Percentiles rank a stretch among this genome's conserved stretches.
phyloP scores from a whole-genome alignment of 73 alveolate genomes.

The Paramecium caudatum region DNA sequence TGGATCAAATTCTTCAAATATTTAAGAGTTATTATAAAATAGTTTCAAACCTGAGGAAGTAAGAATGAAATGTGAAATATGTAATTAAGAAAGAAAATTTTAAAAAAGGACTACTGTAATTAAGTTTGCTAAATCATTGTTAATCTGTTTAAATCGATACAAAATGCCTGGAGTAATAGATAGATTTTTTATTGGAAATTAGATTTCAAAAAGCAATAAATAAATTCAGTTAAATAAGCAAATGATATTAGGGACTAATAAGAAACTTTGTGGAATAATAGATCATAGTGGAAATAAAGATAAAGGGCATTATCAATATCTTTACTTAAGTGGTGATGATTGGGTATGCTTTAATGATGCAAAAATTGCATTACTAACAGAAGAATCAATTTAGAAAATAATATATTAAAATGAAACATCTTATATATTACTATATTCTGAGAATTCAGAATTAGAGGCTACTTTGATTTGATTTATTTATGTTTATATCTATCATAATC shows the following conservation, averaged over 20 bases:
- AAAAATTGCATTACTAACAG: constrained; percentile 12
- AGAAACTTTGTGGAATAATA: not conserved
- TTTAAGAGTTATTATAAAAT: too few relatives aligned
- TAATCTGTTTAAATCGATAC: constrained; percentile 48
- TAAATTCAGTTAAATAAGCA: not conserved
- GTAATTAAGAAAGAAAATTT: constrained; percentile 19
- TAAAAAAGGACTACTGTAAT: not conserved
- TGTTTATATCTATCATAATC: too few relatives aligned
- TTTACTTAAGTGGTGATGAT: constrained; percentile 5
- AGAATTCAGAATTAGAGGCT: too few relatives aligned
- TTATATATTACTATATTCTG: constrained; percentile 20
- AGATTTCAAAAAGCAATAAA: not conserved
- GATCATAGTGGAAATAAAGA: constrained; percentile 43
- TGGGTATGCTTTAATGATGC: constrained; percentile 63
- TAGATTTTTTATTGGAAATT: constrained; percentile 23
- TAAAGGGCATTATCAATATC: constrained; percentile 59
- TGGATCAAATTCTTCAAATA: too few relatives aligned
- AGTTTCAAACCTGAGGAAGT: constrained; percentile 35
- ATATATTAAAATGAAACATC: constrained; percentile 32
- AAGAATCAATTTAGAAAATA: constrained; percentile 26
- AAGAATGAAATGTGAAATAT: not conserved
- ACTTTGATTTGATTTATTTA: too few relatives aligned
- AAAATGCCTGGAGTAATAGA: not conserved
- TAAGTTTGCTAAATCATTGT: not conserved
- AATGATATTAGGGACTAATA: not conserved